Conservation (phyloP, 352 stramenopile genomes). For the Phytophthora vignae region DNA sequence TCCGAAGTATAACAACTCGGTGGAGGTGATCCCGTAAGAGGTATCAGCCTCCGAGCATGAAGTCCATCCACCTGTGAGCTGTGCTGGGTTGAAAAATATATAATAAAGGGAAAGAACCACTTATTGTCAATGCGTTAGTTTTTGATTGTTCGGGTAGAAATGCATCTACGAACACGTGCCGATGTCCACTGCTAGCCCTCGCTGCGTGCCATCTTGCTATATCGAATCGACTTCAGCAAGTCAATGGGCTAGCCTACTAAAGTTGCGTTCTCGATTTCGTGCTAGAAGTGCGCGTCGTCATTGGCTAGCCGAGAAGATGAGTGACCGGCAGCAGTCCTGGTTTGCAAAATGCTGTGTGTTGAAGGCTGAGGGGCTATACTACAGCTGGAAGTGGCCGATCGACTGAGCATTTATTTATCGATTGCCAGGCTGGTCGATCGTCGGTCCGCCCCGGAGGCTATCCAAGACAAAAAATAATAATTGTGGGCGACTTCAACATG, state of each 20-base stretch:
- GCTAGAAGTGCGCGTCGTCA: not conserved
- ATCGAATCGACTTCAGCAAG: not conserved
- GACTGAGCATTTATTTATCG: not conserved
- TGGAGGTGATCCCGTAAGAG: conserved; percentile 48
- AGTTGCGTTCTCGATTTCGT: too few relatives aligned
- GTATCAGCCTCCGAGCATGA: not conserved
- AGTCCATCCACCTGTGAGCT: not conserved
- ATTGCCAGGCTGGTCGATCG: not conserved
- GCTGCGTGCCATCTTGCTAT: not conserved
- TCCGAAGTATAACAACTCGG: conserved; percentile 50
- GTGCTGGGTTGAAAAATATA: not conserved
- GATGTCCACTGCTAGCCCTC: not conserved
- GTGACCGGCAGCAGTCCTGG: not conserved
- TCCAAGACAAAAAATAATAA: not conserved
- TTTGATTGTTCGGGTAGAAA: not conserved
- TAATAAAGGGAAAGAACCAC: not conserved
- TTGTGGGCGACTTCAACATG: not conserved
- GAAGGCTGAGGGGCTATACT: too few relatives aligned
- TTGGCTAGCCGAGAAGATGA: not conserved
- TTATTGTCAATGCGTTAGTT: not conserved
- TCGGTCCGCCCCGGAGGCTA: not conserved
- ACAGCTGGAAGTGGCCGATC: not conserved
- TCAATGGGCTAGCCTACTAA: too few relatives aligned
- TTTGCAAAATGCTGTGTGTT: too few relatives aligned
- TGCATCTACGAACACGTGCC: not conserved